Evolutionary conservation across 2,329 filamentous ascomycete species (phyloP).

Genomic region (Aspergillus spinulosporus): DNA sequence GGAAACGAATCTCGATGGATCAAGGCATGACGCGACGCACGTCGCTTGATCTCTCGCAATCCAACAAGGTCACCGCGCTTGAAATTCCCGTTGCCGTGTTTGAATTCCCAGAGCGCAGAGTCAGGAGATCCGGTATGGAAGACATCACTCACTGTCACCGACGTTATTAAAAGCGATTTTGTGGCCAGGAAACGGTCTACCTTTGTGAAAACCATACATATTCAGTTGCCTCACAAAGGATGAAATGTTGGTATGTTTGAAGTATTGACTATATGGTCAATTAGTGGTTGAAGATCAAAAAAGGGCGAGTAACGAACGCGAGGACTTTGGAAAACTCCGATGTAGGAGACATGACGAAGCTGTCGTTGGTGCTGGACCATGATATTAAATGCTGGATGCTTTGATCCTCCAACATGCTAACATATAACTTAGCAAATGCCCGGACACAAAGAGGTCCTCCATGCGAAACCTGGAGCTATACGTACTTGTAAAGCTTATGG

Average conservation of each 20-base stretch:
- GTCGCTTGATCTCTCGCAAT: constrained; percentile 89
- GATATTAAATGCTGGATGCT: constrained; percentile 94
- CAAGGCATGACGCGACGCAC: constrained; percentile 87
- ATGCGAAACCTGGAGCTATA: neutral
- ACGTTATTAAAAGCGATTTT: constrained; percentile 12
- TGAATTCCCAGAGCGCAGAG: constrained; percentile 96
- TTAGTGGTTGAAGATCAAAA: constrained; percentile 9
- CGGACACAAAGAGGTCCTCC: constrained; percentile 21
- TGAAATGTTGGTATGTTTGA: constrained; percentile 98
- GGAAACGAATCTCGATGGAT: constrained; percentile 90
- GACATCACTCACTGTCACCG: constrained; percentile 80
- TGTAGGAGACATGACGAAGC: constrained; percentile 98
- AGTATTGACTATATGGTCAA: constrained; percentile 76
- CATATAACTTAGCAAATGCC: neutral
- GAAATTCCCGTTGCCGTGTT: constrained; percentile 95
- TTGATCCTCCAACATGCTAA: constrained; percentile 92
- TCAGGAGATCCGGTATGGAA: constrained; percentile 95
- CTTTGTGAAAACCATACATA: constrained; percentile 99
- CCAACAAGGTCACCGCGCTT: constrained; percentile 91
- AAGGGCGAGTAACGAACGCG: constrained; percentile 63
- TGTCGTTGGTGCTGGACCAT: constrained; percentile 90
- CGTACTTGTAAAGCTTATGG: constrained; percentile 97
- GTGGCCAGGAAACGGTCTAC: constrained; percentile 49
- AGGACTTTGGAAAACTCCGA: constrained; percentile 97
- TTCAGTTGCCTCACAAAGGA: constrained; percentile 97